Conservation (phyloP, 768 basidiomycete species). For the Lepiota brunneoincarnata region DNA sequence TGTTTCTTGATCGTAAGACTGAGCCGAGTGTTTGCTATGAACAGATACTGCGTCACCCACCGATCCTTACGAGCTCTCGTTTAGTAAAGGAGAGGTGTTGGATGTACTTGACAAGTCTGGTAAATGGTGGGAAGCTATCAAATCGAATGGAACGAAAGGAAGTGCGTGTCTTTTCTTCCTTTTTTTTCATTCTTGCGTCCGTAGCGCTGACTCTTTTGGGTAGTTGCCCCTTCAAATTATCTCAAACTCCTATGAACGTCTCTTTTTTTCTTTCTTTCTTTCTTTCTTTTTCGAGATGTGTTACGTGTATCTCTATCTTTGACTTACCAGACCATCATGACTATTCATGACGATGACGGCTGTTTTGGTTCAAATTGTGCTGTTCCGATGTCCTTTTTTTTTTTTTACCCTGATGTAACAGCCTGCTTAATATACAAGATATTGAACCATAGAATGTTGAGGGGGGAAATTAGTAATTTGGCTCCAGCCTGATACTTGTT, state of each 20-base stretch:
- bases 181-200: background rate
- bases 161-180: slow-evolving; percentile 50
- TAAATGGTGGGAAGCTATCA: slow-evolving; percentile 88
- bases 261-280: background rate
- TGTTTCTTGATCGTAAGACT: background rate
- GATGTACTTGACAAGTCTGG: slow-evolving; percentile 74
- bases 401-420: too few relatives aligned
- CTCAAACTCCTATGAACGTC: slow-evolving; percentile 14
- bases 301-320: too few relatives aligned
- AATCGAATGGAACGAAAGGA: slow-evolving; percentile 57
- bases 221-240: slow-evolving; percentile 43
- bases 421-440: too few relatives aligned
- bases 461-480: too few relatives aligned
- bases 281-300: background rate
- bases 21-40: background rate
- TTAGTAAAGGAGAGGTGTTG: slow-evolving; percentile 81
- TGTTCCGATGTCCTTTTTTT: too few relatives aligned
- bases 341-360: background rate
- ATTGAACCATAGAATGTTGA: too few relatives aligned
- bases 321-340: background rate
- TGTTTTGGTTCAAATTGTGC: background rate
- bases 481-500: too few relatives aligned
- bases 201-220: background rate
- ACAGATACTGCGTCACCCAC: slow-evolving; percentile 72
- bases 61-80: slow-evolving; percentile 86